Base-by-base conservation (phyloP, 1,139 yeast genomes). In the Geotrichum histeridarum region DNA sequence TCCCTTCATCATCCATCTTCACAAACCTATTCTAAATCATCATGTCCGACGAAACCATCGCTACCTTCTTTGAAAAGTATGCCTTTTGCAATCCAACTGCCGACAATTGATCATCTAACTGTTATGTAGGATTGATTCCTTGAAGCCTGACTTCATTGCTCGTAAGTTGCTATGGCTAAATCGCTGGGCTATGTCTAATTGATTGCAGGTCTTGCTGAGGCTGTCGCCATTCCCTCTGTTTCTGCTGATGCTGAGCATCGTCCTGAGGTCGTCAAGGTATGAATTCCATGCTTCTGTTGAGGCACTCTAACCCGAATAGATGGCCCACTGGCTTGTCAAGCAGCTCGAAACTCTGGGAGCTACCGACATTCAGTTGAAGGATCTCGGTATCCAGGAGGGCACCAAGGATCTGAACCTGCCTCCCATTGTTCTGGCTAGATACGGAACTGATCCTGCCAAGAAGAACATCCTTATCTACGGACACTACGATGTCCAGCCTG, bases 401-500 rank as follows among this genome's bases (percentile, higher is more conserved):
- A 73, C 73, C 30, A 81, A 84, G 61, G 77, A 75, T 47, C 76
- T 93, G 62, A 81, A 82, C 64, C 80, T 94, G 63, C 99, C 99
- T 30, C 99, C 99, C 11, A 84, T 93, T 60, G 90, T 94, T 30
- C 79, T 93, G 61, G 95, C 93, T 42, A 82, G 95, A 66, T 85
- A 80, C 65, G 99, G 99, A 50, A 70, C 70, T 44, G 95, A 91
- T 69, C 83, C 95, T 42, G 61, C 70, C 39, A 86, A 87, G 76
- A 91, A 90, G 73, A 93, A 90, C 31, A 86, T 94, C 44, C 79
- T 94, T 63, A 84, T 94, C 50, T 93, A 93, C 69, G 99, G 98
- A 39, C 99, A 93, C 71, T 91, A 91, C 73, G 99, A 93, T 66
- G 99, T 93, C 58, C 99, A 93, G 75, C 99, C 99, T 8, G 99